Evolutionary conservation across 805 yeast species (phyloP).

Genomic region (Saccharomycopsis lassenensis): DNA sequence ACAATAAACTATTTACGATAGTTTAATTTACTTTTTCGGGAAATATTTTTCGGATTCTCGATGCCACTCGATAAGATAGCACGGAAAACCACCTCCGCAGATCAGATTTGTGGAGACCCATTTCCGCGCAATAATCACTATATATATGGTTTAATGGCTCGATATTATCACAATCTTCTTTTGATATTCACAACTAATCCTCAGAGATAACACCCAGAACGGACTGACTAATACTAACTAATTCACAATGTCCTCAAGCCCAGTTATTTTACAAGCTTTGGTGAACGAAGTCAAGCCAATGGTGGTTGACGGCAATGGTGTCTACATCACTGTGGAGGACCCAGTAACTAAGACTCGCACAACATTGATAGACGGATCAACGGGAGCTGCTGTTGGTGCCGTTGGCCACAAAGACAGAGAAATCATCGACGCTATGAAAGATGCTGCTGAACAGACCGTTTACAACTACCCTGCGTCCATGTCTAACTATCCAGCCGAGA

Average conservation of each 20-base stretch:
- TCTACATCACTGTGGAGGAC: conserved; percentile 27
- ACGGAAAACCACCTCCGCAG: too few relatives aligned
- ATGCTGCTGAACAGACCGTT: conserved; percentile 28
- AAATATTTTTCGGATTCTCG: too few relatives aligned
- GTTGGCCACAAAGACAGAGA: conserved; percentile 36
- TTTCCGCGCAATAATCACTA: too few relatives aligned
- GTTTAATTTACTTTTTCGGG: too few relatives aligned
- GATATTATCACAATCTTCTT: too few relatives aligned
- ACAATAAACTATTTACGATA: too few relatives aligned
- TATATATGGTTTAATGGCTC: too few relatives aligned
- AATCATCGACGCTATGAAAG: conserved; percentile 29
- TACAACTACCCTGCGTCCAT: conserved; percentile 28
- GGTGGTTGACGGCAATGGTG: conserved; percentile 30
- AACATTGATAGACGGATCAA: conserved; percentile 31
- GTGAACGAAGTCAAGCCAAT: conserved; percentile 24
- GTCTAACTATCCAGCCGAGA: conserved; percentile 30
- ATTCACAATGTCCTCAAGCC: conserved; percentile 20
- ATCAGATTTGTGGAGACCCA: too few relatives aligned
- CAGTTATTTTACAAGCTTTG: conserved; percentile 26
- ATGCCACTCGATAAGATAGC: too few relatives aligned
- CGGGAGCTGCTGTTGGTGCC: conserved; percentile 44
- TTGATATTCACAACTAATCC: too few relatives aligned
- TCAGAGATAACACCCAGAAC: too few relatives aligned
- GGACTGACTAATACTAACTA: too few relatives aligned
- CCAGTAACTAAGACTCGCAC: conserved; percentile 26